Conservation (phyloP, 2,329 filamentous ascomycete genomes). For the Trichoderma polysporum region DNA sequence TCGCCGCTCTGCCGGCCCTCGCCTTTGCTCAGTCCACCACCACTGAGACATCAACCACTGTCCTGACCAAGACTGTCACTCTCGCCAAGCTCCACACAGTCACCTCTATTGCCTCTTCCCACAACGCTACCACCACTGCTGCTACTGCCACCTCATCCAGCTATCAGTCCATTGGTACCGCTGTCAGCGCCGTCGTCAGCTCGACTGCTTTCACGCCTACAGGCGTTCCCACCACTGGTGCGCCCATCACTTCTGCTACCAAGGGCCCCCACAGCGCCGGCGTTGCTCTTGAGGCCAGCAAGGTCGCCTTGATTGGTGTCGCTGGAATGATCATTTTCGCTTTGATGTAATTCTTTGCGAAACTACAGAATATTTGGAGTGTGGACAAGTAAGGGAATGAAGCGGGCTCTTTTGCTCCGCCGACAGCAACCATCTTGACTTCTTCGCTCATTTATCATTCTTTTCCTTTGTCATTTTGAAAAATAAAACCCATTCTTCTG, state of each 20-base stretch:
- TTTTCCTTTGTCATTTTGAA: constrained; percentile 17
- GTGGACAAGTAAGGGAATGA: neutral
- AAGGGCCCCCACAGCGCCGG: constrained; percentile 43
- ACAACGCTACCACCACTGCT: constrained; percentile 38
- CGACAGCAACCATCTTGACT: neutral
- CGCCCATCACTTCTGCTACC: constrained; percentile 36
- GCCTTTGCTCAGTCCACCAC: constrained; percentile 45
- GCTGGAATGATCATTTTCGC: constrained; percentile 51
- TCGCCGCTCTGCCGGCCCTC: constrained; percentile 54
- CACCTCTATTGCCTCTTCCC: constrained; percentile 28
- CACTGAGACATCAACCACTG: constrained; percentile 41
- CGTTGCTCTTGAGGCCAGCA: constrained; percentile 44
- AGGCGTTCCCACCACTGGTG: constrained; percentile 26
- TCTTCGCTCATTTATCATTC: neutral
- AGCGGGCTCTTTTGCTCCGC: neutral
- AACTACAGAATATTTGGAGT: neutral
- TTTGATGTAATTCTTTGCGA: constrained; percentile 45
- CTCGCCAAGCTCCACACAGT: constrained; percentile 48
- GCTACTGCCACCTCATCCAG: constrained; percentile 34
- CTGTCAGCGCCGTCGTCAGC: constrained; percentile 21
- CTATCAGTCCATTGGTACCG: neutral
- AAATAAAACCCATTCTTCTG: constrained; percentile 7
- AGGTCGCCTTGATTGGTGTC: constrained; percentile 49
- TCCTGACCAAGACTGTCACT: constrained; percentile 51
- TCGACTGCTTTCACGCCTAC: constrained; percentile 27